Percentiles rank a stretch among this genome's conserved stretches.
phyloP scores from a whole-genome alignment of 129 eudicot genomes.

The Dittrichia graveolens region DNA sequence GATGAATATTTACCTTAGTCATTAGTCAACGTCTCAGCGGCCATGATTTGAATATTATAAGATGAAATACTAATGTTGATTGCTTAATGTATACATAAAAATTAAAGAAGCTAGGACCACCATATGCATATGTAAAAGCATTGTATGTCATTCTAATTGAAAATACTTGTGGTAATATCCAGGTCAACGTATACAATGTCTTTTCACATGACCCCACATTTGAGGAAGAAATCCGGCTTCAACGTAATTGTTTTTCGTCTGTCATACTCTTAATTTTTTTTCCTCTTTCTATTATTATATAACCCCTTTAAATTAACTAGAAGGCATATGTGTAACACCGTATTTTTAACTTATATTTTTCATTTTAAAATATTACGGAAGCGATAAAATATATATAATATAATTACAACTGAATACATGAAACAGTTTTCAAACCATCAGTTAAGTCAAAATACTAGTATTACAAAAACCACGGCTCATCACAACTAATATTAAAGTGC shows the following conservation, averaged over 20 bases:
- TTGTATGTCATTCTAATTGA: not conserved
- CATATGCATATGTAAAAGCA: conserved; percentile 5
- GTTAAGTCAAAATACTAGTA: too few relatives aligned
- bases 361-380: too few relatives aligned
- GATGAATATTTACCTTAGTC: conserved; percentile 93
- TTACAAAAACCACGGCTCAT: too few relatives aligned
- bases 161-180: conserved; percentile 21
- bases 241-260: conserved; percentile 23
- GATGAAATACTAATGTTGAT: conserved; percentile 21
- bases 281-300: not conserved
- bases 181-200: conserved; percentile 25
- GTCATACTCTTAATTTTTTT: not conserved
- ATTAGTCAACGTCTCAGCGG: conserved; percentile 67
- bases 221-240: conserved; percentile 8
- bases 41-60: conserved; percentile 43
- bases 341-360: too few relatives aligned
- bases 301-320: not conserved
- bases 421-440: too few relatives aligned
- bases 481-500: too few relatives aligned
- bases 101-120: conserved; percentile 11
- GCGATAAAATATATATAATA: too few relatives aligned
- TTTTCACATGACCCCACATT: conserved; percentile 24
- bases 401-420: too few relatives aligned
- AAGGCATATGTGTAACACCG: too few relatives aligned
- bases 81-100: conserved; percentile 2